Conservation (phyloP, 306 rosid genomes). For the Fragaria vesca region DNA sequence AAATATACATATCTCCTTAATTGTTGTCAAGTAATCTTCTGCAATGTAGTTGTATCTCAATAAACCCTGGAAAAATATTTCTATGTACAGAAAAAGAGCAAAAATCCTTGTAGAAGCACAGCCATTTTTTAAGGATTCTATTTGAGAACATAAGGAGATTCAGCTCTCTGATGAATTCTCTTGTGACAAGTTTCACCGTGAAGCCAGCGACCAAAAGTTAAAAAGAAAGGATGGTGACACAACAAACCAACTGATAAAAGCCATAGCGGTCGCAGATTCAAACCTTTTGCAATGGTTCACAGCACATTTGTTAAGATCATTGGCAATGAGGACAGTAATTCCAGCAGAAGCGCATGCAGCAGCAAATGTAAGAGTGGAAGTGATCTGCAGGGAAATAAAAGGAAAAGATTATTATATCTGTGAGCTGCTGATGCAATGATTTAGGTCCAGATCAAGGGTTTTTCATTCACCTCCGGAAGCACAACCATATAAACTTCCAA, state of each 20-base stretch:
- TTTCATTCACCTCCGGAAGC: neutral
- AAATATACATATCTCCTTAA: slow-evolving; percentile 2
- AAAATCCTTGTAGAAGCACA: slow-evolving; percentile 6
- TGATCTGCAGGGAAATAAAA: slow-evolving; percentile 24
- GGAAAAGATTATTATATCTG: neutral
- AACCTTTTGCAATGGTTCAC: slow-evolving; percentile 34
- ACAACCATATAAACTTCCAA: neutral
- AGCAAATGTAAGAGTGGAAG: slow-evolving; percentile 45
- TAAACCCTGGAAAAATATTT: neutral
- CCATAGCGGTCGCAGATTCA: slow-evolving; percentile 48
- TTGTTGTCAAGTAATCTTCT: neutral
- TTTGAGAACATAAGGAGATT: neutral
- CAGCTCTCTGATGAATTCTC: neutral
- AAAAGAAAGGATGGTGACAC: slow-evolving; percentile 44
- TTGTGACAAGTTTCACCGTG: slow-evolving; percentile 16
- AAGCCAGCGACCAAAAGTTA: slow-evolving; percentile 46
- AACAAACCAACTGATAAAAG: slow-evolving; percentile 45
- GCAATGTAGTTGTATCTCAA: neutral
- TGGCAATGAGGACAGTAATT: slow-evolving; percentile 40
- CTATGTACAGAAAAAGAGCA: slow-evolving; percentile 10
- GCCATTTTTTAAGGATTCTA: neutral
- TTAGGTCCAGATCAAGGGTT: neutral
- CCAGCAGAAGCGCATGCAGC: slow-evolving; percentile 51
- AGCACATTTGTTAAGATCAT: slow-evolving; percentile 34
- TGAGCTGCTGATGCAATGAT: slow-evolving; percentile 5